A percentile compares a stretch with the other conserved stretches of the same genome.
Evolutionary conservation across 2,329 filamentous ascomycete genomes (phyloP).

Genomic region (Sphaceloma murrayae): DNA sequence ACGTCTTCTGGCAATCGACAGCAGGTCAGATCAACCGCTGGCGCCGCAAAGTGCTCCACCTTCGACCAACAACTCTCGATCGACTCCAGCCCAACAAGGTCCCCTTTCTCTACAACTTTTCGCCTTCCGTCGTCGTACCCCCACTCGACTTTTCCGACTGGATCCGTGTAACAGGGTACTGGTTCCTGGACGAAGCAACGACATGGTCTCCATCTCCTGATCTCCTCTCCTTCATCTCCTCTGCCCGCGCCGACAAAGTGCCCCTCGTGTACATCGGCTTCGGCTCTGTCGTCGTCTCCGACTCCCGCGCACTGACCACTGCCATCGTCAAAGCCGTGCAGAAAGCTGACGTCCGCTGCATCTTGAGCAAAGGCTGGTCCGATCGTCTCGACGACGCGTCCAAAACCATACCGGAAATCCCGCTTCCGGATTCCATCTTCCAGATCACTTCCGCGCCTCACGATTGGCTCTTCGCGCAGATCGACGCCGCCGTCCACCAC

Average conservation of each 20-base stretch:
- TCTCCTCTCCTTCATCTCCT: conserved; percentile 70
- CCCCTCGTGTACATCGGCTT: conserved; percentile 97
- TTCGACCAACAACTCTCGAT: conserved; percentile 73
- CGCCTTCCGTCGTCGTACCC: conserved; percentile 82
- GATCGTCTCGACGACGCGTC: conserved; percentile 60
- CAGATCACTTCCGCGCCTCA: conserved; percentile 87
- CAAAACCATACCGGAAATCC: conserved; percentile 52
- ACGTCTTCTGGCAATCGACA: conserved; percentile 91
- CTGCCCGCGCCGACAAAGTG: conserved; percentile 70
- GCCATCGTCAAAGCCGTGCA: conserved; percentile 87
- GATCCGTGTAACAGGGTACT: conserved; percentile 95
- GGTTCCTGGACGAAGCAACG: conserved; percentile 75
- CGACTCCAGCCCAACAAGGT: conserved; percentile 95
- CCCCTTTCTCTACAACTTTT: conserved; percentile 98
- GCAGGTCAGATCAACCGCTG: conserved; percentile 86
- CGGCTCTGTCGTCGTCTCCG: conserved; percentile 86
- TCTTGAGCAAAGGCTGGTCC: conserved; percentile 94
- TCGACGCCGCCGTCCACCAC: conserved; percentile 90
- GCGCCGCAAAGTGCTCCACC: conserved; percentile 68
- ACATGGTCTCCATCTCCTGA: conserved; percentile 66
- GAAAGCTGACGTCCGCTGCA: conserved; percentile 87
- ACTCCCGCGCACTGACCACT: conserved; percentile 77
- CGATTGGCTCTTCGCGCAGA: conserved; percentile 90
- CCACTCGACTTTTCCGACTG: conserved; percentile 94
- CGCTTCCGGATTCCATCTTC: conserved; percentile 68